Base-by-base conservation (phyloP, 192 early-diverging fungal species). In the Rhizoclosmatium globosum region DNA sequence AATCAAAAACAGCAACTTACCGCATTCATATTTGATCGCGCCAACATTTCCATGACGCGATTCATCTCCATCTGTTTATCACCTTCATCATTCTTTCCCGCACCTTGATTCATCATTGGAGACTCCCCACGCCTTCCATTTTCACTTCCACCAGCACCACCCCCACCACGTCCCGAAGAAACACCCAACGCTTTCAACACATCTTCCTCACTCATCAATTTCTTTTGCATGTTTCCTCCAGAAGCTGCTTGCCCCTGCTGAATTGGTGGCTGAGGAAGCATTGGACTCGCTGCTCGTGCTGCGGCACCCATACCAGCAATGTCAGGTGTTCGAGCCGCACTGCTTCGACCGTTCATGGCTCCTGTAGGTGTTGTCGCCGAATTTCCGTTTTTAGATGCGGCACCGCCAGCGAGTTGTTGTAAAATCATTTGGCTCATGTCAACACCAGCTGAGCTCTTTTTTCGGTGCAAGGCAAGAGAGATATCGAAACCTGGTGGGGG, bases 191-290 rank as follows among this genome's bases (percentile, higher is more conserved):
- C 47, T 64, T 62, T 59, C 72, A 74, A 62, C 57, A 74, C 72
- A 43, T 74, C 72, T 62, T 74, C 72, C 43, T 74, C 72, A 44
- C 38, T 43, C 72, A 74, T 74, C 6, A 74, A n/a, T n/a, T 74
- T 74, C 43, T 74, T 74, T 9, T 15, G 21, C 15, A 44, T 59
- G 19, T 42, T 58, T 38, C 42, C 46, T 31, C 23, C 61, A 7
- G 7, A 21, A 56, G 70, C 17, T 71, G 59, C 6, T 38, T 62
- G 39, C 60, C 7, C 57, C 19, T 62, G 72, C 42, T 62, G 56
- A 23, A 42, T 19, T 47, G 9, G 72, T 44, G 59, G 72, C 57
- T 62, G 59, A 9, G 59, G 72, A 7, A 62, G 11, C 7, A 21
- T 7, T 19, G 60, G 60, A 62, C 60, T 62, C 60, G 17, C 17